These are phyloP conservation scores for Phytophthora rubi DNA, from an alignment of 352 stramenopile genomes.

Conservation along the genomic window DNA sequence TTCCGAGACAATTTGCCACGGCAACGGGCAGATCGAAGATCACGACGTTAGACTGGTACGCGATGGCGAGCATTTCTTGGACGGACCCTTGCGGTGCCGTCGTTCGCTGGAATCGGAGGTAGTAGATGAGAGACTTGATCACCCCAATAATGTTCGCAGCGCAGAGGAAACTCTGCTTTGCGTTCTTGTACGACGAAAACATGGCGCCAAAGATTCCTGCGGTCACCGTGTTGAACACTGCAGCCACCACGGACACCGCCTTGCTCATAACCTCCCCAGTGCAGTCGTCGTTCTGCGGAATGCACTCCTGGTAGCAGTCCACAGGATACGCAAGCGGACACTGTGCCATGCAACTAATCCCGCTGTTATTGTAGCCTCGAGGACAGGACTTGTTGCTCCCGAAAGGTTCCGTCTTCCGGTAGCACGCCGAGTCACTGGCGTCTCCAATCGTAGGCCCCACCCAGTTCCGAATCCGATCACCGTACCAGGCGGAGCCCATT, in stretches of 20 bases:
- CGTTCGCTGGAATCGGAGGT: slow-evolving; percentile 27
- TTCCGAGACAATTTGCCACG: slow-evolving; percentile 35
- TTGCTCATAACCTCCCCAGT: slow-evolving; percentile 43
- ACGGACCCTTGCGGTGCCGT: slow-evolving; percentile 22
- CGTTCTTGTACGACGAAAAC: slow-evolving; percentile 38
- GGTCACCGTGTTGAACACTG: slow-evolving; percentile 45
- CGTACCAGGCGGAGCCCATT: slow-evolving; percentile 36
- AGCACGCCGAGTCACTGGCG: slow-evolving; percentile 38
- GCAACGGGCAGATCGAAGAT: slow-evolving; percentile 32
- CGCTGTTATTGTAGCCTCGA: slow-evolving; percentile 28
- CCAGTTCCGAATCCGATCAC: slow-evolving; percentile 42
- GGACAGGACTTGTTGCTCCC: slow-evolving; percentile 27
- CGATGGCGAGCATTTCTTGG: slow-evolving; percentile 36
- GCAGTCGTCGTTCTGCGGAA: slow-evolving; percentile 59
- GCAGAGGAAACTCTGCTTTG: slow-evolving; percentile 35
- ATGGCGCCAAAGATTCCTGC: slow-evolving; percentile 48
- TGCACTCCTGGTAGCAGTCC: slow-evolving; percentile 60
- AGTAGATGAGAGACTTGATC: slow-evolving; percentile 37
- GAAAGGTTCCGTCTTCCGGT: slow-evolving; percentile 30
- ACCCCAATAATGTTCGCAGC: slow-evolving; percentile 38
- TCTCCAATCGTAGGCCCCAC: slow-evolving; percentile 32
- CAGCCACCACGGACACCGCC: slow-evolving; percentile 36
- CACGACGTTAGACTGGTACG: slow-evolving; percentile 39
- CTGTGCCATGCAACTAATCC: slow-evolving; percentile 37
- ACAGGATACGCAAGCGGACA: slow-evolving; percentile 71